phyloP scores from a whole-genome alignment of 2,329 filamentous ascomycete genomes.

The Nothomitra cinnamomea region DNA sequence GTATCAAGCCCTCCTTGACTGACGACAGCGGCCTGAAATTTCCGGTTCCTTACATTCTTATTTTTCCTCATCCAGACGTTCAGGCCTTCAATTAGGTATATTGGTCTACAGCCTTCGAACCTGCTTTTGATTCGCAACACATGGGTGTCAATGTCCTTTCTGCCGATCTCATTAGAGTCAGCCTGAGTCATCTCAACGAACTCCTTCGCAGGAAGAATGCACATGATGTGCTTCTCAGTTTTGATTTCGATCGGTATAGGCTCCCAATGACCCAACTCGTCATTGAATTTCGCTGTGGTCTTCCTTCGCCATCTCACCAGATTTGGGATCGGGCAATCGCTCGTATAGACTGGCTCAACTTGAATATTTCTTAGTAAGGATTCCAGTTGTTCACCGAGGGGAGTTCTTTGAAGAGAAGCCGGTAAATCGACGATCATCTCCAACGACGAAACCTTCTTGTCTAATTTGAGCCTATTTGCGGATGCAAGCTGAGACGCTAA shows the following conservation, averaged over 20 bases:
- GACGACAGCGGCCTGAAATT: slow-evolving; percentile 49
- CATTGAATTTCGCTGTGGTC: slow-evolving; percentile 44
- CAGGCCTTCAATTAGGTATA: slow-evolving; percentile 61
- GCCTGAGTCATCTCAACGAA: slow-evolving; percentile 41
- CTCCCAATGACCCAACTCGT: slow-evolving; percentile 45
- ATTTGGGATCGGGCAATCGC: slow-evolving; percentile 23
- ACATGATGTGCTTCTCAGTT: slow-evolving; percentile 43
- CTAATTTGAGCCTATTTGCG: slow-evolving; percentile 54
- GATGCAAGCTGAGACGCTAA: slow-evolving; percentile 48
- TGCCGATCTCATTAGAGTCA: slow-evolving; percentile 18
- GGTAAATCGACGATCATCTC: slow-evolving; percentile 69
- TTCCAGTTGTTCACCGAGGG: slow-evolving; percentile 25
- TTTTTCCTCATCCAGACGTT: slow-evolving; percentile 51
- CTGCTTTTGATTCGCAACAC: slow-evolving; percentile 35
- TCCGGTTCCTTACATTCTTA: slow-evolving; percentile 45
- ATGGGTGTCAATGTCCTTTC: slow-evolving; percentile 36
- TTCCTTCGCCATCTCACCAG: slow-evolving; percentile 54
- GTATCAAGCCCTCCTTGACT: slow-evolving; percentile 11
- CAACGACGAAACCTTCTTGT: slow-evolving; percentile 54
- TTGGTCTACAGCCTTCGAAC: slow-evolving; percentile 36
- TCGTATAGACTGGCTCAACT: slow-evolving; percentile 25
- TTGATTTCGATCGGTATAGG: slow-evolving; percentile 33
- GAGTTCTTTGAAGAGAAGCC: slow-evolving; percentile 31
- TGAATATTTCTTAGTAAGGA: slow-evolving; percentile 26
- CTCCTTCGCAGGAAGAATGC: slow-evolving; percentile 43